phyloP scores from a whole-genome alignment of 2,329 filamentous ascomycete genomes.

The Trichoderma sp. region DNA sequence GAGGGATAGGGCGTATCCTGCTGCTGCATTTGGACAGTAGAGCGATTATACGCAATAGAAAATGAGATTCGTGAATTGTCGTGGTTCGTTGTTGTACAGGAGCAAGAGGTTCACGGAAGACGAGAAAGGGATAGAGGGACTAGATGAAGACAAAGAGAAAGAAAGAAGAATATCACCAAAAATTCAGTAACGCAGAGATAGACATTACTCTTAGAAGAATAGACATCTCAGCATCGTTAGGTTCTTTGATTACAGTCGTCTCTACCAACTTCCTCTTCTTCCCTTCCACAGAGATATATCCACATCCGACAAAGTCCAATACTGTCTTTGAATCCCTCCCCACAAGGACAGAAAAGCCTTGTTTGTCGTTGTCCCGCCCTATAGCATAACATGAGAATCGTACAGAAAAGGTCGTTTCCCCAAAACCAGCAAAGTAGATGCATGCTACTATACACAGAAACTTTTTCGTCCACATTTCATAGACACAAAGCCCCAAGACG shows the following conservation, averaged over 20 bases:
- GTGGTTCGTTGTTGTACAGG: not conserved
- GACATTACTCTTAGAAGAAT: not conserved
- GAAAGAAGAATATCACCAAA: not conserved
- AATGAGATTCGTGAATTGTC: not conserved
- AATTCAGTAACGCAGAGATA: conserved; percentile 12
- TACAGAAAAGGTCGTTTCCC: conserved; percentile 3
- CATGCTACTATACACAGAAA: conserved; percentile 22
- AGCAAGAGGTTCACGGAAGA: not conserved
- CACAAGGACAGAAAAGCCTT: not conserved
- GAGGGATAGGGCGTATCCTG: conserved; percentile 63
- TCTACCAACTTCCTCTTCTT: not conserved
- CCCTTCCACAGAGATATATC: not conserved
- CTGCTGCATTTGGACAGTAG: conserved; percentile 60
- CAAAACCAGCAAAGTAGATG: not conserved
- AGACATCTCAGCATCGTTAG: not conserved
- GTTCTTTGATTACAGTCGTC: not conserved
- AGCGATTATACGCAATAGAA: not conserved
- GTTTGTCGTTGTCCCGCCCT: not conserved
- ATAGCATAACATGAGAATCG: conserved; percentile 22
- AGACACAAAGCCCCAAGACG: conserved; percentile 21
- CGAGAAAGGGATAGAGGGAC: not conserved
- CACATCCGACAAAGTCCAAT: not conserved
- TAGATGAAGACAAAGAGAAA: not conserved
- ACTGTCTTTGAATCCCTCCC: not conserved
- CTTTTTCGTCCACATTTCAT: not conserved